Conservation (phyloP, 2,329 filamentous ascomycete species). For the Fonsecaea pedrosoi region DNA sequence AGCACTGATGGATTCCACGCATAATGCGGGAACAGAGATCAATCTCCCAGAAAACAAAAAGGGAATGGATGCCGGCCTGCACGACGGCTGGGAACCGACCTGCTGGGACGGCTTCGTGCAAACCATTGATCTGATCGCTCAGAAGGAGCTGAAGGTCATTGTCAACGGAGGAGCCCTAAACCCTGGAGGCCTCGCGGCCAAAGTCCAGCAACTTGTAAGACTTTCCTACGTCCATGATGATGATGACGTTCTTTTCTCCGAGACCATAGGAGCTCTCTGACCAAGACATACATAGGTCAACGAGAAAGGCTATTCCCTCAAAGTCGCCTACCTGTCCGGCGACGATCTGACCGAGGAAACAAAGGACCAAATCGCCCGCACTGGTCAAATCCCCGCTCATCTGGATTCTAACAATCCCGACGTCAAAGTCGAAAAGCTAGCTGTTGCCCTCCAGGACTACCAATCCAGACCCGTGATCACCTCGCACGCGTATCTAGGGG, state of each 20-base stretch:
- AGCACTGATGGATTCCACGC: neutral
- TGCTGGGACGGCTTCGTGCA: constrained; percentile 8
- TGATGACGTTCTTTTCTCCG: neutral
- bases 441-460: constrained; percentile 41
- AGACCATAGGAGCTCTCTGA: neutral
- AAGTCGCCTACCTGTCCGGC: constrained; percentile 2
- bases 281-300: neutral
- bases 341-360: constrained; percentile 40
- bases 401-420: constrained; percentile 49
- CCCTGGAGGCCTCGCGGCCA: constrained; percentile 8
- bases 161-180: constrained; percentile 36
- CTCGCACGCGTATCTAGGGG: constrained; percentile 61
- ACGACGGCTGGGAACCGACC: constrained; percentile 33
- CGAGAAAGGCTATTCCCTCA: constrained; percentile 10
- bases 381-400: constrained; percentile 40
- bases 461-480: constrained; percentile 48
- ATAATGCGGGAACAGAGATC: constrained; percentile 35
- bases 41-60: constrained; percentile 31
- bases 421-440: constrained; percentile 41
- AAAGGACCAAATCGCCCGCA: constrained; percentile 42
- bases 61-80: constrained; percentile 22
- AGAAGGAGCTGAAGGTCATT: constrained; percentile 25
- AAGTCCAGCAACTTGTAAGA: constrained; percentile 19
- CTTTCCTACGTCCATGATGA: neutral
- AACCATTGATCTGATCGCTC: constrained; percentile 10